Evolutionary conservation across 2,329 filamentous ascomycete species (phyloP).

Genomic region (Aspergillus sp.): DNA sequence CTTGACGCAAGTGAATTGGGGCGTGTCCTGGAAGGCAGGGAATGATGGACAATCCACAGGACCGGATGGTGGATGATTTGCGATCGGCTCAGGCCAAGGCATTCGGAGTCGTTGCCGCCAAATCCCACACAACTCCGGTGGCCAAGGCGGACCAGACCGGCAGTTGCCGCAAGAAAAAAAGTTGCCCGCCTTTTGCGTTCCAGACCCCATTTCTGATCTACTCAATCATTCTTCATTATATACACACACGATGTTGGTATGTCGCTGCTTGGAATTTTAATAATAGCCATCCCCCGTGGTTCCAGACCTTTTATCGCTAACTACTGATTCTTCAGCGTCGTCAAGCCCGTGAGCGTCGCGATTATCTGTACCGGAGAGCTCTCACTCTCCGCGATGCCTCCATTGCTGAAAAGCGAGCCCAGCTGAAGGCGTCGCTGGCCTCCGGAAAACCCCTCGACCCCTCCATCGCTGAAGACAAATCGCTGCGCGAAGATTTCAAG

Average conservation of each 20-base stretch:
- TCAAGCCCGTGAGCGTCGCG: conserved; percentile 76
- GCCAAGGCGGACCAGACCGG: conserved; percentile 26
- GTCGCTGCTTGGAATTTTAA: conserved; percentile 10
- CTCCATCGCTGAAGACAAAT: conserved; percentile 81
- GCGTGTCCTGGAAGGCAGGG: conserved; percentile 17
- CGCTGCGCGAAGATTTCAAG: conserved; percentile 82
- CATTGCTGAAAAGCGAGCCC: conserved; percentile 85
- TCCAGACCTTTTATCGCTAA: no score
- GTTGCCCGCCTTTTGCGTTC: conserved; percentile 30
- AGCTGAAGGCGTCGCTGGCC: conserved; percentile 81
- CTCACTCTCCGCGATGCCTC: conserved; percentile 87
- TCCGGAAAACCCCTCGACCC: conserved; percentile 84
- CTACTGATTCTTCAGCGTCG: conserved; percentile 52
- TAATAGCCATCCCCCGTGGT: no score
- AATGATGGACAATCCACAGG: conserved; percentile 16
- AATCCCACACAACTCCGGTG: conserved; percentile 38
- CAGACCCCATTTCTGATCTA: conserved; percentile 10
- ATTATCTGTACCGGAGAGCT: conserved; percentile 89
- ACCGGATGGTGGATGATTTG: conserved; percentile 18
- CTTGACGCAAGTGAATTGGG: conserved; percentile 27
- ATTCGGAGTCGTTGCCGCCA: conserved; percentile 28
- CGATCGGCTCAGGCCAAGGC: conserved; percentile 23
- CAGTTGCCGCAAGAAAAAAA: conserved; percentile 42
- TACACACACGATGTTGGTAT: conserved; percentile 38
- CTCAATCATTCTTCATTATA: conserved; percentile 7